phyloP scores from a whole-genome alignment of 2,329 filamentous ascomycete species.

The Scedosporium aurantiacum region DNA sequence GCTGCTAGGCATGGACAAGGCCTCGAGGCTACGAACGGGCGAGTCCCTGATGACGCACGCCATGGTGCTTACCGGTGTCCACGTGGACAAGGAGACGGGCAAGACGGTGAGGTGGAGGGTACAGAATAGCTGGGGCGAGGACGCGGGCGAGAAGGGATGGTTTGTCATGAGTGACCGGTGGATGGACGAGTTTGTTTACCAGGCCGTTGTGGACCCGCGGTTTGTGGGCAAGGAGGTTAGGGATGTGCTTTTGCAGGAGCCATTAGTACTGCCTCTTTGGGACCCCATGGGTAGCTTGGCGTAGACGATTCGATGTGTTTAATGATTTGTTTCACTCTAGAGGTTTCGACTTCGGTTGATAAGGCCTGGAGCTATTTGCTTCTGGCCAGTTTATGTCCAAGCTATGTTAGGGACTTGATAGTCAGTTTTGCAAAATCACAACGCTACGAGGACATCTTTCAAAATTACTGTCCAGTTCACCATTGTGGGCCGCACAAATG shows the following conservation, averaged over 20 bases:
- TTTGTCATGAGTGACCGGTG: slow-evolving; percentile 80
- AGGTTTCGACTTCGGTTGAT: too few relatives aligned
- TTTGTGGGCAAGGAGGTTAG: slow-evolving; percentile 54
- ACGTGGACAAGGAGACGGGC: slow-evolving; percentile 52
- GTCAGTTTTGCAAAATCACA: too few relatives aligned
- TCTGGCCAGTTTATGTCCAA: too few relatives aligned
- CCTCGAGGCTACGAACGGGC: slow-evolving; percentile 58
- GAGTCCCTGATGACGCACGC: slow-evolving; percentile 84
- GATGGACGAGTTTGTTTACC: slow-evolving; percentile 75
- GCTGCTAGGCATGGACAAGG: slow-evolving; percentile 65
- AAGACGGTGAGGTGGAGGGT: slow-evolving; percentile 70
- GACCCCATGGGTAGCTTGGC: slow-evolving; percentile 71
- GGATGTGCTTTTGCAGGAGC: slow-evolving; percentile 59
- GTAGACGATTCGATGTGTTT: slow-evolving; percentile 20
- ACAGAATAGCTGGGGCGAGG: slow-evolving; percentile 73
- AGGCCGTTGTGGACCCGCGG: slow-evolving; percentile 69
- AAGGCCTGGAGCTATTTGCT: too few relatives aligned
- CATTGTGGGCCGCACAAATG: too few relatives aligned
- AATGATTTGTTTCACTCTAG: too few relatives aligned
- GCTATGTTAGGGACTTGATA: too few relatives aligned
- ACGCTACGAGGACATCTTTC: too few relatives aligned
- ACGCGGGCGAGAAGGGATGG: slow-evolving; percentile 64
- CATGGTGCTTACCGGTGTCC: slow-evolving; percentile 82
- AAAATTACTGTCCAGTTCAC: too few relatives aligned
- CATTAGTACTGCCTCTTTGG: slow-evolving; percentile 64